Conservation (phyloP, 2,329 filamentous ascomycete species). For the Talaromyces sp. region DNA sequence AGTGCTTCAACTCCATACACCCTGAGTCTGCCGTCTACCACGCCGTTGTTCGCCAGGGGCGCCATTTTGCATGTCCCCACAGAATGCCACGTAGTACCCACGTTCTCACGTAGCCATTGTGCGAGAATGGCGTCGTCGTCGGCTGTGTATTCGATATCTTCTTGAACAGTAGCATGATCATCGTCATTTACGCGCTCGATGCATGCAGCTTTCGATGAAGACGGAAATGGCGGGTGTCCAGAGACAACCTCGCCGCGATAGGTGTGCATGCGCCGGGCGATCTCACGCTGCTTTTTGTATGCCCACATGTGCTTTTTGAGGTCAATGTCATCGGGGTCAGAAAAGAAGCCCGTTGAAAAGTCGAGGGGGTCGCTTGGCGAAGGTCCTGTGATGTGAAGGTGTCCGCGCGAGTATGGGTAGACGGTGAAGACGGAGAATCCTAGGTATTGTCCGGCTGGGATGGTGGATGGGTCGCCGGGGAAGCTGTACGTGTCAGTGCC, state of each 20-base stretch:
- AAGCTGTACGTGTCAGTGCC: neutral
- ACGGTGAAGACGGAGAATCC: neutral
- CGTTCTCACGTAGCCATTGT: slow-evolving; percentile 14
- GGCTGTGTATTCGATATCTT: slow-evolving; percentile 5
- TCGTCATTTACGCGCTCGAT: neutral
- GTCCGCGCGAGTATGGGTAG: slow-evolving; percentile 6
- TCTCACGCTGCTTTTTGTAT: slow-evolving; percentile 9
- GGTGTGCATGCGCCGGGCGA: slow-evolving; percentile 3
- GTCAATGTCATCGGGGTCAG: neutral
- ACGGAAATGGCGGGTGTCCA: slow-evolving; percentile 2
- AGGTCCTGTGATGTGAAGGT: slow-evolving; percentile 1
- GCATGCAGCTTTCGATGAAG: slow-evolving; percentile 2
- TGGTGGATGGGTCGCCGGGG: neutral
- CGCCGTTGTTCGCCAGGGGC: slow-evolving; percentile 12
- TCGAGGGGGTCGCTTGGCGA: neutral
- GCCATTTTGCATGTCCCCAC: slow-evolving; percentile 25
- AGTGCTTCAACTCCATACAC: slow-evolving; percentile 20
- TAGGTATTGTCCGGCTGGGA: slow-evolving; percentile 4
- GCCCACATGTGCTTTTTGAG: slow-evolving; percentile 4
- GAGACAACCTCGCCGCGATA: neutral
- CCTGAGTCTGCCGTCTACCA: slow-evolving; percentile 17
- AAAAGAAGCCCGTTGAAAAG: slow-evolving; percentile 2
- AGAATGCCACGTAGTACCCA: slow-evolving; percentile 19
- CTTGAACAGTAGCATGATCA: neutral
- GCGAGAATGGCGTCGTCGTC: slow-evolving; percentile 21